Conservation (phyloP, 169 alveolate genomes). For the Toxoplasma gondii region DNA sequence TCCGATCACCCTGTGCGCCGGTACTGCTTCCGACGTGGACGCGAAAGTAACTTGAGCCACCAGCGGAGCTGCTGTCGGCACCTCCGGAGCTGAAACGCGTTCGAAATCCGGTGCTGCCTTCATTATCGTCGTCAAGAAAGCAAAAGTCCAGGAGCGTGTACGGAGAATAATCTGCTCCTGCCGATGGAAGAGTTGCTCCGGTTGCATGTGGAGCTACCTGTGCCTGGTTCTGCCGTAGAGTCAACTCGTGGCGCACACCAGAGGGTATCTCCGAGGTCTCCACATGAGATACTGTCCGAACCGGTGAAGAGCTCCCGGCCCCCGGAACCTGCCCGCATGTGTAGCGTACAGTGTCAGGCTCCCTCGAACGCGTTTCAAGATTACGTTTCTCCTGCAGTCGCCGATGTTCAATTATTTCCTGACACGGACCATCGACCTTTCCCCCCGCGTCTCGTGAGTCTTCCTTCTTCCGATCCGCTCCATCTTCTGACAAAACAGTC, state of each 20-base stretch:
- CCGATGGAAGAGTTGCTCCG: neutral
- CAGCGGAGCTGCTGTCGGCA: neutral
- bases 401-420: too few species aligned
- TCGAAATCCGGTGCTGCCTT: neutral
- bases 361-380: too few species aligned
- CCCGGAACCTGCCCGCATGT: too few species aligned
- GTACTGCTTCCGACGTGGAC: neutral
- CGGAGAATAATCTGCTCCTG: neutral
- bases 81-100: neutral
- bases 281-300: neutral
- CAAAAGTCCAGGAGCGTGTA: constrained; percentile 6
- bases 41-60: neutral
- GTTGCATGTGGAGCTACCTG: neutral
- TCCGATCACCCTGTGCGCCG: neutral
- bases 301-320: neutral
- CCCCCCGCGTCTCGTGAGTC: too few species aligned
- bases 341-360: too few species aligned
- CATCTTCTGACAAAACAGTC: too few species aligned
- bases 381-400: too few species aligned
- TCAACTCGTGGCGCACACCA: neutral
- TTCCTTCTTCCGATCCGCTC: too few species aligned
- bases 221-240: neutral
- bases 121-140: constrained; percentile 5
- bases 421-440: too few species aligned
- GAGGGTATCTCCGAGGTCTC: neutral